Conservation (phyloP, 2,329 filamentous ascomycete species). For the Alternaria solani region DNA sequence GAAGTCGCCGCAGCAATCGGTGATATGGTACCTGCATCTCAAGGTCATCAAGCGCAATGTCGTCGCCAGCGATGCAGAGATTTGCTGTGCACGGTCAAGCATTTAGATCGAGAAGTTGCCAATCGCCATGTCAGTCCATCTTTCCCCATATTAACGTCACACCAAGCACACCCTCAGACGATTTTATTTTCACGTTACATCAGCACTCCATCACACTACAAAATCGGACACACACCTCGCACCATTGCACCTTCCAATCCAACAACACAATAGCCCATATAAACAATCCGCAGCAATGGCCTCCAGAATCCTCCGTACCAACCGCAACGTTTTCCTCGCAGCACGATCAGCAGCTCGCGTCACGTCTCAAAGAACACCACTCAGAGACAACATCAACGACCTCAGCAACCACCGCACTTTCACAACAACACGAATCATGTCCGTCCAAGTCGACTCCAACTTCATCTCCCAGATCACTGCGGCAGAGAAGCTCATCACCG, state of each 20-base stretch:
- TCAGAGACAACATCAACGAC: conserved; percentile 5
- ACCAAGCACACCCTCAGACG: neutral
- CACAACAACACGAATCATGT: conserved; percentile 23
- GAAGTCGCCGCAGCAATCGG: conserved; percentile 12
- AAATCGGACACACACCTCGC: neutral
- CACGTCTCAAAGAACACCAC: neutral
- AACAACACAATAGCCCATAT: neutral
- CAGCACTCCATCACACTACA: conserved; percentile 11
- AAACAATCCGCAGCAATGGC: conserved; percentile 9
- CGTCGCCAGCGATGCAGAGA: conserved; percentile 13
- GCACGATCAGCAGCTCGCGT: conserved; percentile 3
- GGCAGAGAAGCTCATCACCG: conserved; percentile 53
- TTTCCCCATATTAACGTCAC: conserved; percentile 15
- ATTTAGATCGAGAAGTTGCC: neutral
- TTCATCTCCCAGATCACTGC: conserved; percentile 54
- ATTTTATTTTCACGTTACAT: conserved; percentile 12
- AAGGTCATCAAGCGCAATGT: conserved; percentile 9
- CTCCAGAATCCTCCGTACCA: conserved; percentile 11
- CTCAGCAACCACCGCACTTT: conserved; percentile 18
- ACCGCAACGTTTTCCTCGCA: conserved; percentile 8
- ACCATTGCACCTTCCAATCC: neutral
- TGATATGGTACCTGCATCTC: conserved; percentile 17
- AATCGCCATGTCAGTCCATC: conserved; percentile 3
- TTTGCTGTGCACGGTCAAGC: conserved; percentile 5
- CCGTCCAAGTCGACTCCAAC: conserved; percentile 45